Base-by-base conservation (phyloP, 805 yeast genomes). In the Blastobotrys robertii region DNA sequence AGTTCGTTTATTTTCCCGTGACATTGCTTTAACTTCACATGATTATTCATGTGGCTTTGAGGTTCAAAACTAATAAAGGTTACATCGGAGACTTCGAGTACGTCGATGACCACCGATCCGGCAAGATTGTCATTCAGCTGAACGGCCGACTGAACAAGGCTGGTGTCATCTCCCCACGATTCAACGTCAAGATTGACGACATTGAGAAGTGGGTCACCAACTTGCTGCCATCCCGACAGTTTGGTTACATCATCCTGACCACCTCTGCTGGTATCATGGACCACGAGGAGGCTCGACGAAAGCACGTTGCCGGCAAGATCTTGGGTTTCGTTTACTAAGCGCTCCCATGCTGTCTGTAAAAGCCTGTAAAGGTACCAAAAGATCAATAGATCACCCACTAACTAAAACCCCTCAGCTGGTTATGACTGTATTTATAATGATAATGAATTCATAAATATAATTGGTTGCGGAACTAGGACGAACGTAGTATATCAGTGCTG, bases 241-340 rank as follows among this genome's bases (percentile, higher is more conserved):
- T 88, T 67, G 97, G 97, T 76, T 87, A 72, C 82, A 88, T 88
- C 67, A 84, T 88, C 73, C 80, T 88, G 70, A 90, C 97, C 74
- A 88, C 97, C 63, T 90, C 97, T 64, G 96, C 97, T 63, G 97
- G 97, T 77, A 88, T 88, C 65, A 87, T 88, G 95, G 97, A 90
- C 81, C 97, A 88, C 79, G 97, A 90, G 79, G 97, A 88, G 78
- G 97, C 97, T 66, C 85, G 95, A 82, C 84, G 97, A 81, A 90
- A 88, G 84, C 97, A 88, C 77, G 97, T 88, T 62, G 86, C 96
- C 61, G 97, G 97, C 73, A 88, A 88, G 81, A 84, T 88, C 73
- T 83, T 88, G 68, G 97, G 97, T 69, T 88, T 85, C 78, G 96
- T 88, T 57, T 88, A 88, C 84, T 88, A 84, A 65, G 57, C 35